Evolutionary conservation across 2,329 filamentous ascomycete species (phyloP).

Genomic region (Botrytis elliptica): DNA sequence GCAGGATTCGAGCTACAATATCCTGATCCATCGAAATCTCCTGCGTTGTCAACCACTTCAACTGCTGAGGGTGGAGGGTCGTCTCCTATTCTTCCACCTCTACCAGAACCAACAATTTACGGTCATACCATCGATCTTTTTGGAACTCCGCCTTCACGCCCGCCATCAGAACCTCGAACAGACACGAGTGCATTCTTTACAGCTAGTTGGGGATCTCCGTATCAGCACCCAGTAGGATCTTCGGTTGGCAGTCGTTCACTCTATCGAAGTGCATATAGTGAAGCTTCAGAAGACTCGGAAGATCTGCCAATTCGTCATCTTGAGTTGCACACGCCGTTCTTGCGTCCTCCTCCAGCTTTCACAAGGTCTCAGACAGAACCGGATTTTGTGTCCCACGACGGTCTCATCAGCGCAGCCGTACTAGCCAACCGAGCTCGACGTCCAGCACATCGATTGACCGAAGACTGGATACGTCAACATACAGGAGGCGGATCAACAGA

Average conservation of each 20-base stretch:
- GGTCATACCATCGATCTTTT: conserved; percentile 55
- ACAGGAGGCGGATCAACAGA: conserved; percentile 69
- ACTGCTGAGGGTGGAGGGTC: conserved; percentile 59
- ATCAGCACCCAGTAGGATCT: conserved; percentile 58
- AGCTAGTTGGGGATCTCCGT: conserved; percentile 90
- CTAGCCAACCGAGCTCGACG: conserved; percentile 62
- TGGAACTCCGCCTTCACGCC: conserved; percentile 48
- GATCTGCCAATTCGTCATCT: conserved; percentile 61
- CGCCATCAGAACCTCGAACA: conserved; percentile 24
- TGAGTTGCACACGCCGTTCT: conserved; percentile 60
- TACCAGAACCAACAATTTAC: conserved; percentile 58
- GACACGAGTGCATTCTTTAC: conserved; percentile 56
- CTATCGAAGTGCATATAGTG: conserved; percentile 47
- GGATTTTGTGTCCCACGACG: conserved; percentile 41
- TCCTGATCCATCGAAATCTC: conserved; percentile 48
- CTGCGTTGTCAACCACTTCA: conserved; percentile 60
- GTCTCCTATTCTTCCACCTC: conserved; percentile 58
- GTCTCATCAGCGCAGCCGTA: conserved; percentile 51
- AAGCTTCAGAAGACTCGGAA: conserved; percentile 57
- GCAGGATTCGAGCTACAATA: conserved; percentile 45
- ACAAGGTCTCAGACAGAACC: conserved; percentile 41
- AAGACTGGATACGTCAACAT: conserved; percentile 85
- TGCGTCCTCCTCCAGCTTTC: conserved; percentile 54
- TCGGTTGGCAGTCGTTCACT: conserved; percentile 26
- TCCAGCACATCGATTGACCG: conserved; percentile 63